These are phyloP conservation scores for Pythium aristosporum DNA, from an alignment of 352 stramenopile genomes.

Conservation along the genomic window DNA sequence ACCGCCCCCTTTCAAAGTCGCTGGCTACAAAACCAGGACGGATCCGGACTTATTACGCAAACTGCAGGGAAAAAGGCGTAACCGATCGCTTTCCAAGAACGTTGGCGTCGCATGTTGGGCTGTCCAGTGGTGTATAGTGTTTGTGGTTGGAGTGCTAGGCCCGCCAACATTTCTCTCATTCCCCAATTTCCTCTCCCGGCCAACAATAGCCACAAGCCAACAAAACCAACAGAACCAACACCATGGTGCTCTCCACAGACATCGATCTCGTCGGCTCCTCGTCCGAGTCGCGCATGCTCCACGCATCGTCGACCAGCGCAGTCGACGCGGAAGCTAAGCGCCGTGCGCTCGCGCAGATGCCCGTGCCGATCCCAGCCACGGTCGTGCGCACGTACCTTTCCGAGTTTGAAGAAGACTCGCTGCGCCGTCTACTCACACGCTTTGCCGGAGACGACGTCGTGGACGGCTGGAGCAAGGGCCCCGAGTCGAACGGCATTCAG, in stretches of 20 bases:
- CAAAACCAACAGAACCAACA: not conserved
- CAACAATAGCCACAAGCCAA: slow-evolving; percentile 5
- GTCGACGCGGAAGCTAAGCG: slow-evolving; percentile 43
- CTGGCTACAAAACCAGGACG: slow-evolving; percentile 7
- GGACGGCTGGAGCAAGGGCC: slow-evolving; percentile 64
- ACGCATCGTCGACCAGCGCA: not conserved
- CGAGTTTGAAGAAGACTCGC: slow-evolving; percentile 62
- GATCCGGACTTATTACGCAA: slow-evolving; percentile 21
- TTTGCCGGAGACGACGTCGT: slow-evolving; percentile 60
- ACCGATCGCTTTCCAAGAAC: slow-evolving; percentile 18
- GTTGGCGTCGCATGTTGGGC: slow-evolving; percentile 16
- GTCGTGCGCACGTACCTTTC: slow-evolving; percentile 46
- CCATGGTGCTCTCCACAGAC: slow-evolving; percentile 19
- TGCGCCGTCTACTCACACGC: slow-evolving; percentile 56
- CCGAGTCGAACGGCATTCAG: slow-evolving; percentile 65
- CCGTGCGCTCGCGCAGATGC: slow-evolving; percentile 33
- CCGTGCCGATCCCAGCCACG: slow-evolving; percentile 51
- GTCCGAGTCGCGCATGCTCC: slow-evolving; percentile 33
- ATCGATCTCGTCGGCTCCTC: slow-evolving; percentile 32
- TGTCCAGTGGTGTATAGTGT: not conserved
- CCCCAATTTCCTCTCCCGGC: slow-evolving; percentile 27
- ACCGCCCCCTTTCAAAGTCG: not conserved
- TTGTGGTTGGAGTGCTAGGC: not conserved
- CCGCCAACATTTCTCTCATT: slow-evolving; percentile 26
- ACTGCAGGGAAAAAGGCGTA: slow-evolving; percentile 5